Percentiles rank a stretch among this genome's conserved stretches.
Evolutionary conservation across 2,329 filamentous ascomycete genomes (phyloP).

Genomic region (Diplodia corticola): DNA sequence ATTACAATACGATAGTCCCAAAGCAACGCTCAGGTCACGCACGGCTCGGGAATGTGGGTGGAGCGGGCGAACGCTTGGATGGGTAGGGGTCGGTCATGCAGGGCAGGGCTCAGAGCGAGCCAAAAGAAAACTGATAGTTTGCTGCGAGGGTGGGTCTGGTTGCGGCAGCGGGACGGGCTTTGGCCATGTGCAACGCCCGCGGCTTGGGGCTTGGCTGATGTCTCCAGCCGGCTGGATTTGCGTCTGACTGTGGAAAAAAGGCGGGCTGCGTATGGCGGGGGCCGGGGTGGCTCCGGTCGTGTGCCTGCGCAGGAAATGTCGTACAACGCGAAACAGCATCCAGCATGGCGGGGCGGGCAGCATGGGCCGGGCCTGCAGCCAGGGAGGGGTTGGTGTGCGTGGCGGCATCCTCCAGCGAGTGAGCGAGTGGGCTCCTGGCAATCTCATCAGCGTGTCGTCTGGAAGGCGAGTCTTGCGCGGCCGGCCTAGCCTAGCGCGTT

Average conservation of each 20-base stretch:
- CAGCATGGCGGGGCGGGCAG: constrained; percentile 4
- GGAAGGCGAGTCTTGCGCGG: neutral
- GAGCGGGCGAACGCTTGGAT: constrained; percentile 7
- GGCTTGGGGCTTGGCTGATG: constrained; percentile 16
- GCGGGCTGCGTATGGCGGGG: constrained; percentile 14
- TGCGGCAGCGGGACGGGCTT: constrained; percentile 15
- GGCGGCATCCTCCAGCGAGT: too few relatives aligned
- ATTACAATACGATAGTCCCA: neutral
- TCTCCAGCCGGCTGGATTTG: constrained; percentile 14
- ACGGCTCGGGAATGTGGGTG: constrained; percentile 4
- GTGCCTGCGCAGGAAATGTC: constrained; percentile 8
- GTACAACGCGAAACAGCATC: constrained; percentile 14
- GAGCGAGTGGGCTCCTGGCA: too few relatives aligned
- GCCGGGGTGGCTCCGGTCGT: neutral
- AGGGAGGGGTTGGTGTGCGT: too few relatives aligned
- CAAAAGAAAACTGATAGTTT: constrained; percentile 1
- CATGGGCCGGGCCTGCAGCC: neutral
- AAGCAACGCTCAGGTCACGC: constrained; percentile 1
- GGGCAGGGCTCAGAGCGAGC: neutral
- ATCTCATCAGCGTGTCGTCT: neutral
- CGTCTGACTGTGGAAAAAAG: constrained; percentile 15
- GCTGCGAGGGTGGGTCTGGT: constrained; percentile 5
- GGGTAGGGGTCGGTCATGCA: constrained; percentile 12
- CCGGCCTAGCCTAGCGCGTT: neutral
- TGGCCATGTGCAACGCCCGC: constrained; percentile 18